phyloP scores from a whole-genome alignment of 495 filamentous ascomycete species.

The Aspergillus carlsbadensis region DNA sequence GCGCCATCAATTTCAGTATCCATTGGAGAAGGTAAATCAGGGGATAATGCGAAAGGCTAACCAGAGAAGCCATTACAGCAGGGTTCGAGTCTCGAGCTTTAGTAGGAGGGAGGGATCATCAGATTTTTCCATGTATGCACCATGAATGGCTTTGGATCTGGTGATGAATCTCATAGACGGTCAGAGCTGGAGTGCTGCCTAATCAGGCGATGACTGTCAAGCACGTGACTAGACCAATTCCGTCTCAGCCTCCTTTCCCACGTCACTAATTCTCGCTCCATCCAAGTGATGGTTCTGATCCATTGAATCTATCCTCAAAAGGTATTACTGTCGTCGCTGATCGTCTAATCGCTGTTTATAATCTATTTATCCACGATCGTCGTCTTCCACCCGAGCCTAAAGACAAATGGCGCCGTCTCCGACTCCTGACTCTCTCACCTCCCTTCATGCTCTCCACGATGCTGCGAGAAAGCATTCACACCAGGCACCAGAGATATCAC shows the following conservation, averaged over 20 bases:
- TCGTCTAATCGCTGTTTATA: no score
- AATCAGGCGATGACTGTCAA: no score
- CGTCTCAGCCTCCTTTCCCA: no score
- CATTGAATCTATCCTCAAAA: no score
- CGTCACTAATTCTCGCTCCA: no score
- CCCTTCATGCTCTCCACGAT: neutral
- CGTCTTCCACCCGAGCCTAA: neutral
- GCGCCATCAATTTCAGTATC: conserved; percentile 27
- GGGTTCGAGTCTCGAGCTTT: neutral
- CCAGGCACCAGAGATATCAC: neutral
- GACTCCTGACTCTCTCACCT: neutral
- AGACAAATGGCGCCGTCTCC: neutral
- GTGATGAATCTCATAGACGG: no score
- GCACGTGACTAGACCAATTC: no score
- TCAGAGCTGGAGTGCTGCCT: no score
- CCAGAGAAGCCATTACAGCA: neutral
- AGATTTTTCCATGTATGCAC: neutral
- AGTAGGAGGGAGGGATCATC: neutral
- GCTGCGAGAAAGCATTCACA: neutral
- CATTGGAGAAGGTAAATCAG: conserved; percentile 23
- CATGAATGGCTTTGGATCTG: no score
- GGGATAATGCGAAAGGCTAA: conserved; percentile 12
- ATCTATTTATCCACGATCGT: neutral
- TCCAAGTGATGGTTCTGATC: no score
- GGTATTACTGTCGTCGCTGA: no score